Base-by-base conservation (phyloP, 2,329 filamentous ascomycete genomes). In the Cercospora sesami region DNA sequence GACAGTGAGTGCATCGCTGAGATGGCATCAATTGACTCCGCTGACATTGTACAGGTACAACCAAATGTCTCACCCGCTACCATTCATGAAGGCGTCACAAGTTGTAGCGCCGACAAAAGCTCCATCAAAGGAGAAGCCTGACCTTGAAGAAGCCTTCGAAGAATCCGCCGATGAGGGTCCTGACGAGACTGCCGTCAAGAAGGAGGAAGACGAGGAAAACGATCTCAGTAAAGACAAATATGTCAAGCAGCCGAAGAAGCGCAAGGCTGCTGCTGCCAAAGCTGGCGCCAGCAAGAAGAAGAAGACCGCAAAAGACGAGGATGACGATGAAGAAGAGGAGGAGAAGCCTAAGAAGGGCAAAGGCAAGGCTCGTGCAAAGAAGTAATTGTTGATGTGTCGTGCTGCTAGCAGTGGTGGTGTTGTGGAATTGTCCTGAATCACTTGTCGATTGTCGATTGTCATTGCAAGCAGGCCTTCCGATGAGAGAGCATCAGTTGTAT, bases 181-280 rank as follows among this genome's bases (percentile, higher is more conserved):
- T 5, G 71, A 81, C 5, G 79, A 82, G 53, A 30, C 48, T 26
- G 81, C 80, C 26, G 76, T 78, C 59, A 80, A 87, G 1, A 81
- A 81, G 16, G 83, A 83, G 28, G 83, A 76, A 64, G 73, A 72
- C 31, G 90, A 93, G 14, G 91, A 94, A 62, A 82, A 89, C n/a
- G 93, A 96, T 77, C 80, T 98, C 62, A 93, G 91, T 76, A 96
- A 95, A 78, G 95, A 99, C 81, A 98, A 98, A 80, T 97, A 96
- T 76, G 94, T 98, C 79, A 96, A 95, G 80, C 87, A 91, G 77
- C 92, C 94, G 8, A 97, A 97, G 84, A 88, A 87, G 72, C 93
- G 89, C 79, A 79, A 81, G 14, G 76, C 83, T 63, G 78, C 80
- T 2, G 73, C 81, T 14, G 73, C 78, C 86, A 87, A 78, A 82